Conservation (phyloP, 306 rosid genomes). For the Prunus persica region Prunus_persica_NCBIv2 NC_034009.1:38766001-38766500, state of each 20-base stretch:
- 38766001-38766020: background rate
- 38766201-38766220: conserved; percentile 28
- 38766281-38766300: conserved; percentile 97
- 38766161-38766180: background rate
- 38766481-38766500: conserved; percentile 14
- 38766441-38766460: conserved; percentile 88
- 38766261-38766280: conserved; percentile 95
- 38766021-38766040: background rate
- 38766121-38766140: background rate
- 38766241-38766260: conserved; percentile 98
- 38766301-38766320: conserved; percentile 95
- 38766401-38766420: conserved; percentile 95
- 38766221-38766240: conserved; percentile 75
- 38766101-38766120: background rate
- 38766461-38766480: conserved; percentile 45
- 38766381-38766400: conserved; percentile 62
- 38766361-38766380: conserved; percentile 56
- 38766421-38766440: conserved; percentile 71
- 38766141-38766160: background rate
- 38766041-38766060: background rate
- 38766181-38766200: conserved; percentile 8
- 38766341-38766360: conserved; percentile 70
- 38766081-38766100: background rate
- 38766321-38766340: conserved; percentile 92
- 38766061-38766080: background rate